A percentile compares a stretch with the other conserved stretches of the same genome.
phyloP scores from a whole-genome alignment of 2,329 filamentous ascomycete species.

The Exophiala sideris region DNA sequence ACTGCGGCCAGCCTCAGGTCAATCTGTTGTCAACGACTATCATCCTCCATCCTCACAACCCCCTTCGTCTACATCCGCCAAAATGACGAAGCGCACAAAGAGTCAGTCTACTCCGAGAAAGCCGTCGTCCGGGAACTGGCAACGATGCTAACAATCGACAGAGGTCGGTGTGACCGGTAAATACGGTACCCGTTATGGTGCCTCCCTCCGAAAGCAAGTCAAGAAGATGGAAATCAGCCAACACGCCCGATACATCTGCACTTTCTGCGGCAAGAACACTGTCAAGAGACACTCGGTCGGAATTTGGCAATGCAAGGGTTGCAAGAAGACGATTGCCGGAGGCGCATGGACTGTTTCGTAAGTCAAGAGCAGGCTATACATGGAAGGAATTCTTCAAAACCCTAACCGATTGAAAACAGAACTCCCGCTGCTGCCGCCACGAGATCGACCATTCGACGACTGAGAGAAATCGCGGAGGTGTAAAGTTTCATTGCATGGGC shows the following conservation, averaged over 20 bases:
- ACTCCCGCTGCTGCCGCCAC: slow-evolving; percentile 91
- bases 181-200: slow-evolving; percentile 98
- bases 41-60: slow-evolving; percentile 7
- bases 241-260: slow-evolving; percentile 91
- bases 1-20: slow-evolving; percentile 1
- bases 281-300: slow-evolving; percentile 88
- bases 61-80: slow-evolving; percentile 45
- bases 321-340: slow-evolving; percentile 90
- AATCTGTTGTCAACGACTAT: slow-evolving; percentile 12
- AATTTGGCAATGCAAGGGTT: slow-evolving; percentile 95
- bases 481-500: slow-evolving; percentile 23
- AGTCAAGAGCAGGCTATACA: slow-evolving; percentile 46
- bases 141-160: slow-evolving; percentile 29
- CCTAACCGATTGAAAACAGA: slow-evolving; percentile 44
- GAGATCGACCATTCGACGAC: slow-evolving; percentile 92
- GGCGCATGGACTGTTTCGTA: slow-evolving; percentile 97
- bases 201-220: slow-evolving; percentile 97
- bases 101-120: slow-evolving; percentile 43
- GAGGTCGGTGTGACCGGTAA: slow-evolving; percentile 98
- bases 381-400: background rate
- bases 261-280: slow-evolving; percentile 96
- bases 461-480: slow-evolving; percentile 96
- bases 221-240: slow-evolving; percentile 99
- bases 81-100: slow-evolving; percentile 95
- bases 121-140: background rate